Percentiles rank a stretch among this genome's conserved stretches.
Evolutionary conservation across 352 stramenopile genomes (phyloP).

Genomic region (Pythium vanterpoolii): DNA sequence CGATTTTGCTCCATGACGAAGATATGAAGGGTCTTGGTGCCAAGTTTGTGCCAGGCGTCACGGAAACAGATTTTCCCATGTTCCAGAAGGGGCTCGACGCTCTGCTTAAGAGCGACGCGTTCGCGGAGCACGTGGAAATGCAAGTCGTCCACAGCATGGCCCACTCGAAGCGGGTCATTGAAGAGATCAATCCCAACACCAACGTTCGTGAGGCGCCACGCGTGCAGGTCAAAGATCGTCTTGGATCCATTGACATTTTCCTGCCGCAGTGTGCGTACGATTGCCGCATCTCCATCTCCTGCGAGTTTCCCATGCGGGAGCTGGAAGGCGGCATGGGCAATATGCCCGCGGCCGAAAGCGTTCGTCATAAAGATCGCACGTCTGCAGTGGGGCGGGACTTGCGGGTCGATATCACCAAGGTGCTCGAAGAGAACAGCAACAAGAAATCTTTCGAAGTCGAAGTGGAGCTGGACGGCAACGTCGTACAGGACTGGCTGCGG

Average conservation of each 20-base stretch:
- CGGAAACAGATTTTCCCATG: slow-evolving; percentile 60
- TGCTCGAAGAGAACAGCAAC: slow-evolving; percentile 73
- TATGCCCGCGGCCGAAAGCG: slow-evolving; percentile 64
- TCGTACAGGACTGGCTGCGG: slow-evolving; percentile 75
- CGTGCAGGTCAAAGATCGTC: slow-evolving; percentile 78
- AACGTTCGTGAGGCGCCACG: slow-evolving; percentile 41
- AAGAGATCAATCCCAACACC: slow-evolving; percentile 65
- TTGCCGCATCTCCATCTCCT: slow-evolving; percentile 81
- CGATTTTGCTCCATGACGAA: slow-evolving; percentile 63
- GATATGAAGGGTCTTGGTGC: slow-evolving; percentile 78
- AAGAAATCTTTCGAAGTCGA: slow-evolving; percentile 76
- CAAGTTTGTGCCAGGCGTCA: slow-evolving; percentile 78
- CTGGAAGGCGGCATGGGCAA: slow-evolving; percentile 55
- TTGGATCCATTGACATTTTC: slow-evolving; percentile 85
- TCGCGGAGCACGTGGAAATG: slow-evolving; percentile 72
- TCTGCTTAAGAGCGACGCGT: slow-evolving; percentile 69
- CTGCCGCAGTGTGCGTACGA: slow-evolving; percentile 84
- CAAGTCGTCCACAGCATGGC: slow-evolving; percentile 76
- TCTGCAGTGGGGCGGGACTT: slow-evolving; percentile 76
- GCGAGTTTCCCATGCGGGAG: slow-evolving; percentile 63
- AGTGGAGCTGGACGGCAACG: slow-evolving; percentile 61
- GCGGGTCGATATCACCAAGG: slow-evolving; percentile 80
- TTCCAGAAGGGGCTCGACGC: slow-evolving; percentile 66
- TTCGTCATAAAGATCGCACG: slow-evolving; percentile 73
- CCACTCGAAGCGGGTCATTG: slow-evolving; percentile 73